Evolutionary conservation across 495 filamentous ascomycete species (phyloP).

Genomic region (Annulohypoxylon maeteangense): DNA sequence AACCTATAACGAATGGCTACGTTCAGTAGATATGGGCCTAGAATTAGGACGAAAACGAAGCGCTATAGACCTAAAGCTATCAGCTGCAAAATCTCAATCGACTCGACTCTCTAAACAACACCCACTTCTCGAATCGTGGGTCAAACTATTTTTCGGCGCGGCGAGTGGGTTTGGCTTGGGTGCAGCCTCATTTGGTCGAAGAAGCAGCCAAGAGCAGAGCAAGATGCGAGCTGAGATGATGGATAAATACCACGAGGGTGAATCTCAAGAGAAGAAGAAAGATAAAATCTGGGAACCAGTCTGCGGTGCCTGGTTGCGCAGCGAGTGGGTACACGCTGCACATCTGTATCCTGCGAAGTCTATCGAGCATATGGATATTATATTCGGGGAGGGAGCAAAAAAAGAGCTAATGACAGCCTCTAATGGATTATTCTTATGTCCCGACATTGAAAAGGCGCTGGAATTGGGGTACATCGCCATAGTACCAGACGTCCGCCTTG

Average conservation of each 20-base stretch:
- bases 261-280: neutral
- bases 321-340: neutral
- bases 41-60: neutral
- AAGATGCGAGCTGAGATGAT: neutral
- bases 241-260: neutral
- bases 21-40: neutral
- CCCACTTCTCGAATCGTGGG: neutral
- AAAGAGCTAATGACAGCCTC: neutral
- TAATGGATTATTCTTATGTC: neutral
- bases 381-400: neutral
- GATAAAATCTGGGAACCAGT: neutral
- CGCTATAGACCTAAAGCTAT: neutral
- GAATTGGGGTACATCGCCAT: neutral
- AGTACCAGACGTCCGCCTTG: neutral
- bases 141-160: neutral
- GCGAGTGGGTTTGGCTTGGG: neutral
- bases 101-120: neutral
- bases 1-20: neutral
- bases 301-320: neutral
- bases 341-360: neutral
- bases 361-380: neutral
- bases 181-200: neutral
- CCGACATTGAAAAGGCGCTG: neutral
- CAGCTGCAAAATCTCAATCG: neutral
- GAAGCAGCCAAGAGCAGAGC: neutral